Conservation (phyloP, 768 basidiomycete species). For the Leccinum sublutescens region DNA sequence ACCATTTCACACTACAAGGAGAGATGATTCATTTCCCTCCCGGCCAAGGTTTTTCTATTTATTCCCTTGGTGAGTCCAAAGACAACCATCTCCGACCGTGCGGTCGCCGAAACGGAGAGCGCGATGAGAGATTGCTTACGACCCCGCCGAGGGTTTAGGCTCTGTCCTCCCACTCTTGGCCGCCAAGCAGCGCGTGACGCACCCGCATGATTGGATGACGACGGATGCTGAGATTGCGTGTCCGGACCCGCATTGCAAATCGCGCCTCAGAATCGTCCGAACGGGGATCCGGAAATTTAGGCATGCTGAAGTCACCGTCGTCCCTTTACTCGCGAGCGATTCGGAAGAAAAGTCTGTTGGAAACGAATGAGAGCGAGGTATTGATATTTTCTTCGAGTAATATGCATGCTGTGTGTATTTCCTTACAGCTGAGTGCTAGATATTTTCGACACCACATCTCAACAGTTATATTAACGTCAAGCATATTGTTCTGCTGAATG, state of each 20-base stretch:
- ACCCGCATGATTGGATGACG: no score
- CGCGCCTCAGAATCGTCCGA: slow-evolving; percentile 50
- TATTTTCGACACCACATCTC: no score
- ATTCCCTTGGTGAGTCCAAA: slow-evolving; percentile 41
- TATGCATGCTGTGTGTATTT: not conserved
- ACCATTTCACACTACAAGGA: slow-evolving; percentile 60
- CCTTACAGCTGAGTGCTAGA: no score
- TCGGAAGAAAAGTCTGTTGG: not conserved
- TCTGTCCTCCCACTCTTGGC: no score
- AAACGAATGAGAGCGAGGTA: not conserved
- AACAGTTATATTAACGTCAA: no score
- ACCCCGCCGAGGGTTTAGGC: no score
- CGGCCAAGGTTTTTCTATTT: slow-evolving; percentile 66
- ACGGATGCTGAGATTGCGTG: slow-evolving; percentile 39
- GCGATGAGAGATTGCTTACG: no score
- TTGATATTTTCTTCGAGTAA: not conserved
- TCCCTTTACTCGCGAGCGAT: slow-evolving; percentile 28
- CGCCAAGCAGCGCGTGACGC: no score
- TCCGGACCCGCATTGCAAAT: slow-evolving; percentile 49
- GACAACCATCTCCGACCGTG: no score
- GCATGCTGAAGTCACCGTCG: slow-evolving; percentile 53
- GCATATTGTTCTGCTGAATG: no score
- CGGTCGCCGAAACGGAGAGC: not conserved
- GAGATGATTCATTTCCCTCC: slow-evolving; percentile 63
- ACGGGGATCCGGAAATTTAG: slow-evolving; percentile 52